Base-by-base conservation (phyloP, 2,329 filamentous ascomycete genomes). In the Drechslerella coelobrocha region DNA sequence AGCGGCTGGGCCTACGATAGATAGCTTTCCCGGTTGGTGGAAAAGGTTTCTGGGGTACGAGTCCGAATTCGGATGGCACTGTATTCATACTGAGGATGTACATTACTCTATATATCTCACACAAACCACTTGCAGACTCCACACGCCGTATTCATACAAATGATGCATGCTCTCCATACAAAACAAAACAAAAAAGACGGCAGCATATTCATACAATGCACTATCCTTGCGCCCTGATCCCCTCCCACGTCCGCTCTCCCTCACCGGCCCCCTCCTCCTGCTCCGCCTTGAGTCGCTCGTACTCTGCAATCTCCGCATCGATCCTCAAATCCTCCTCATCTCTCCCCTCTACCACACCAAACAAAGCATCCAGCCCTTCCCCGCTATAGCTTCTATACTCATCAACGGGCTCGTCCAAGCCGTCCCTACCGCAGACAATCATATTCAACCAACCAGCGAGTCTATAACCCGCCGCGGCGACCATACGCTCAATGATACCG, bases 401-500 rank as follows among this genome's bases (percentile, higher is more conserved):
- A 9, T 31, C 26, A 23, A 17, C 37, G 23, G 7, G 34, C 27
- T 50, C 55, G 23, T 57, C 34, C 47, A 73, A 48, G 31, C 74
- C 75, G 12, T 74, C 72, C 52, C 52, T 71, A 14, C 76, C 76
- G 1, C 65, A 55, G 55, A 76, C 85, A 75, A 89, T 86, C 74
- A 83, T 79, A 76, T 89, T 87, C 71, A 90, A 79, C 86, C 86
- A 90, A 19, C 83, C 83, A 1, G 85, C 88, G 77, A 91, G 81
- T 52, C 89, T 83, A 77, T 86, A 89, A 9, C 89, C 89, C 2
- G 86, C 89, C 73, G 84, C 85, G 6, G 88, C 88, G 71, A 91
- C 81, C 76, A 88, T 85, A 68, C 84, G 76, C 78, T 90, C 86
- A 48, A 90, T 81, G 63, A 87, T 84, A 19, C 83, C 85, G n/a